Base-by-base conservation (phyloP, 2,329 filamentous ascomycete species). In the Trematosphaeria pertusa region DNA sequence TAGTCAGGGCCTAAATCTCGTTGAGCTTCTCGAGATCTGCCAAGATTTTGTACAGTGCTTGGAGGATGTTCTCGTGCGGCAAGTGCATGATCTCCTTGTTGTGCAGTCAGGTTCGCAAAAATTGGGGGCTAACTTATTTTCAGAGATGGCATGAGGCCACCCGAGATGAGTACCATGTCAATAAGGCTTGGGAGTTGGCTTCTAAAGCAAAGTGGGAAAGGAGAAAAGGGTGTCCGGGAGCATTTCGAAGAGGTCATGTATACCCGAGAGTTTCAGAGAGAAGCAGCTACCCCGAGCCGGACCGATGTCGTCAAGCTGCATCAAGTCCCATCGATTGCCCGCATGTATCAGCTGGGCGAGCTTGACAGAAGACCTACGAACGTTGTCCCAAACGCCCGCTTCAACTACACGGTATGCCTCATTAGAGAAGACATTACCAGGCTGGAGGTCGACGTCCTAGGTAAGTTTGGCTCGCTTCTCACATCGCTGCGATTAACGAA, bases 351-450 rank as follows among this genome's bases (percentile, higher is more conserved):
- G 22, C 34, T 59, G 2, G 60, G 58, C 1, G 52, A 57, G 7
- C 53, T 71, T 4, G 54, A 64, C 22, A 35, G 47, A 7, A 64
- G 58, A 22, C 37, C 52, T 0, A 70, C 67, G 1, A 39, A 58
- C 35, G 57, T 58, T 3, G 52, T 49, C 3, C 54, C 63, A 14
- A 62, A 62, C 3, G 44, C 39, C 10, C 36, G 43, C 1, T 59
- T 66, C 54, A 70, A 71, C 17, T 33, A 62, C 5, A 63, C 45
- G 4, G 56, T 72, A 0, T 67, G 60, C 22, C 31, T 72, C 9
- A 21, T 62, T 6, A 59, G 61, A 37, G 61, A 68, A 38, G 67
- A 72, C 20, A 72, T 72, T 18, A 70, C 68, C 2, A 62, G 48
- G 19, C 28, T 72, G 1, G 60, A 65, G 6, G 64, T 65, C 8